These are phyloP conservation scores for Erodium moschatum DNA, from an alignment of 441 rosid genomes.

Conservation along the genomic window DNA sequence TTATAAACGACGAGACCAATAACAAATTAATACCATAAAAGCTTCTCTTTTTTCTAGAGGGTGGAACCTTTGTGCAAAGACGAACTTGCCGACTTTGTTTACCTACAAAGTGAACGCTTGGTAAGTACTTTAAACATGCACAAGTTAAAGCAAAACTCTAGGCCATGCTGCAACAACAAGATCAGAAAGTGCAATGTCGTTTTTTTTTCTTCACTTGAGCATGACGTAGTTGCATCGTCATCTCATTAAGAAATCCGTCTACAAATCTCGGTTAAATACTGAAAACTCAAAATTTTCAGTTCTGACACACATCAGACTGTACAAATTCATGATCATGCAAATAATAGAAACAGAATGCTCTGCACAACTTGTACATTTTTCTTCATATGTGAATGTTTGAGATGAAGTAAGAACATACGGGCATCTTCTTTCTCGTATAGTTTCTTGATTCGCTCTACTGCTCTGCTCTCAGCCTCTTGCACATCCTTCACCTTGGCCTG, in stretches of 20 bases:
- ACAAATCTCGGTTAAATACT: too few species aligned
- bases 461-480: conserved; percentile 38
- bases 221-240: too few species aligned
- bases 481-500: conserved; percentile 49
- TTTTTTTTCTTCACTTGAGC: too few species aligned
- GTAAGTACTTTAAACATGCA: not conserved
- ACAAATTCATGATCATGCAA: too few species aligned
- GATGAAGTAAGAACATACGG: conserved; percentile 39
- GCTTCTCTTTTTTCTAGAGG: conserved; percentile 57
- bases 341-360: too few species aligned
- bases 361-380: too few species aligned
- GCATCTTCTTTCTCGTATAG: conserved; percentile 60
- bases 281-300: too few species aligned
- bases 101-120: conserved; percentile 32
- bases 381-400: not conserved
- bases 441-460: conserved; percentile 42
- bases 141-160: not conserved
- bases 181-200: too few species aligned
- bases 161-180: not conserved
- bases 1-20: conserved; percentile 5
- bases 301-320: too few species aligned
- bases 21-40: conserved; percentile 42
- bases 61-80: conserved; percentile 71
- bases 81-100: conserved; percentile 73
- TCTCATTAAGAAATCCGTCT: too few species aligned